A percentile compares a stretch with the other conserved stretches of the same genome.
These are phyloP conservation scores for Yarrowia yakushimensis DNA, from an alignment of 805 yeast species.

Conservation along the genomic window DNA sequence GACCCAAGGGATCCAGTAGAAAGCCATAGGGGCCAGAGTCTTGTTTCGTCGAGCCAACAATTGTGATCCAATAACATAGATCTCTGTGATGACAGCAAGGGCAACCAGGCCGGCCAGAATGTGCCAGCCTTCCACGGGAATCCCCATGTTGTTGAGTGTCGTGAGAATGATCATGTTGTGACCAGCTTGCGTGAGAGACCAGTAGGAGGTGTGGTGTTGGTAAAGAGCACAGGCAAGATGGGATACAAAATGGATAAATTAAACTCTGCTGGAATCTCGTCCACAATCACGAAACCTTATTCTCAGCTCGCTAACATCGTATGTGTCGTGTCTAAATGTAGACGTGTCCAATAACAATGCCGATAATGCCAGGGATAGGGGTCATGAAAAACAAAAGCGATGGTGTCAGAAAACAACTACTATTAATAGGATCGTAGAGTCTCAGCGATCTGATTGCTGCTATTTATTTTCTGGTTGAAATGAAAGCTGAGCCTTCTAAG, in stretches of 20 bases:
- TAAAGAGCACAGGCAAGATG: background rate
- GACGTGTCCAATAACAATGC: background rate
- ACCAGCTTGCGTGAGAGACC: background rate
- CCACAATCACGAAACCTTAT: conserved; percentile 13
- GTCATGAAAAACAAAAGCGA: background rate
- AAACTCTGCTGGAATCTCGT: background rate
- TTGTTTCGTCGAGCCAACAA: conserved; percentile 21
- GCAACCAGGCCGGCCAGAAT: conserved; percentile 12
- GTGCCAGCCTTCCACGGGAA: conserved; percentile 22
- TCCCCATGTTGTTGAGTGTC: conserved; percentile 18
- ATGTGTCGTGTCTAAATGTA: background rate
- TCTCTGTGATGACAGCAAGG: conserved; percentile 11
- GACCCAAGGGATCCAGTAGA: conserved; percentile 92
- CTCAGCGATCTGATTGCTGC: no score
- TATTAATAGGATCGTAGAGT: background rate
- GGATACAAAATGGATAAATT: background rate
- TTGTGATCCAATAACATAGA: conserved; percentile 16
- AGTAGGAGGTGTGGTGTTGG: background rate
- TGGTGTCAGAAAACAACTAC: background rate
- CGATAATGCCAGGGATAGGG: background rate
- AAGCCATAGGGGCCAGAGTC: conserved; percentile 86
- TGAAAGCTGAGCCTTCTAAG: no score
- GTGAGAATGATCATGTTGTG: conserved; percentile 21
- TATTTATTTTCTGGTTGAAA: no score
- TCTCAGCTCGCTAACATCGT: conserved; percentile 2